Base-by-base conservation (phyloP, 768 basidiomycete genomes). In the Piloderma croceum region DNA sequence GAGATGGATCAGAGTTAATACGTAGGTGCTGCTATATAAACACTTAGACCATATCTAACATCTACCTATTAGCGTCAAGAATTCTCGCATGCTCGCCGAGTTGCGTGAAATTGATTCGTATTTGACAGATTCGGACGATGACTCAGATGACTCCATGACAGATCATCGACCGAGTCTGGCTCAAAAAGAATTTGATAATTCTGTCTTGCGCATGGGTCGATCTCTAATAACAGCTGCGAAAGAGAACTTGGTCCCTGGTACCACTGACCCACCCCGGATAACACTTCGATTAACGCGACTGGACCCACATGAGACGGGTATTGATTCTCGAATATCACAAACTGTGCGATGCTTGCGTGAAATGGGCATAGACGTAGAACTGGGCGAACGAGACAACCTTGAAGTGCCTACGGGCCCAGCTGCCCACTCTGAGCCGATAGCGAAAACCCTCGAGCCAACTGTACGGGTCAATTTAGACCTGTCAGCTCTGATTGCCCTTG, bases 31-130 rank as follows among this genome's bases (percentile, higher is more conserved):
- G 21, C 22, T 24, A 17, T 17, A 12, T n/a, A 21, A 6, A 29
- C 41, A 29, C 12, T 36, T 39, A 40, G 10, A 15, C 23, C 4
- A 15, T 22, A 10, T 34, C 39, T 41, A 39, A 39, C 27, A 31
- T 39, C 31, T 37, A n/a, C n/a, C n/a, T n/a, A n/a, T n/a, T n/a
- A 92, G 89, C 7, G 76, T 83, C 7, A 91, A 84, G 52, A 86
- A 87, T 45, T 69, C 79, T 3, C 79, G 86, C 2, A 66, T 94
- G 21, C 61, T 84, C 4, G 74, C 82, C 23, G 90, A 94, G 56
- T 84, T 94, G 47, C 73, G 79, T 24, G 90, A 92, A 61, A 74
- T 87, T 23, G 90, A 92, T 47, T 86, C 85, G 2, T 90, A 89
- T 57, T 52, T 82, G 12, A 83, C 81, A 2, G 76, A 77, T 34